These are phyloP conservation scores for Orychophragmus violaceus DNA, from an alignment of 345 rosid species.

Conservation along the genomic window DNA sequence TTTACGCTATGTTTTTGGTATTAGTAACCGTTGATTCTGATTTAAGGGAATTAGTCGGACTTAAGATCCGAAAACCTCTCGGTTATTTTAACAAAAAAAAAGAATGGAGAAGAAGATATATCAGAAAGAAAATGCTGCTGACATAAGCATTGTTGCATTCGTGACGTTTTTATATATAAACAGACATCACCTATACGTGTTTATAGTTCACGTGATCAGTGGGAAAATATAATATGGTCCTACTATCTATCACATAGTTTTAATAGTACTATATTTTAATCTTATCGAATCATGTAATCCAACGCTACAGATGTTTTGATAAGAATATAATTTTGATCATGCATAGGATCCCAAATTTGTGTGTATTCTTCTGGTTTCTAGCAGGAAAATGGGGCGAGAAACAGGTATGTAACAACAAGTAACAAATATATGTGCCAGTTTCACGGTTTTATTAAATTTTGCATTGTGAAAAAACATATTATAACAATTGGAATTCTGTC, in stretches of 20 bases:
- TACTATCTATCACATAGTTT: too few relatives aligned
- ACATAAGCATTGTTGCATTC: slow-evolving; percentile 25
- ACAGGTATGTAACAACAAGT: not conserved
- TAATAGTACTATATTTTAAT: too few relatives aligned
- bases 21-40: too few relatives aligned
- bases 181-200: not conserved
- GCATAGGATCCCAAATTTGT: not conserved
- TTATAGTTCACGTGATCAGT: slow-evolving; percentile 17
- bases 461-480: too few relatives aligned
- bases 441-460: too few relatives aligned
- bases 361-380: not conserved
- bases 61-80: too few relatives aligned
- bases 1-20: too few relatives aligned
- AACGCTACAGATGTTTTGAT: not conserved
- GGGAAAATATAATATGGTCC: not conserved
- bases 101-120: not conserved
- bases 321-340: too few relatives aligned
- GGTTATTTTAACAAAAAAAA: too few relatives aligned
- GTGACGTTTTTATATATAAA: slow-evolving; percentile 27
- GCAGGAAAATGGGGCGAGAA: not conserved
- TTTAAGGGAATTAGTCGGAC: too few relatives aligned
- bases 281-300: not conserved
- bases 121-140: not conserved
- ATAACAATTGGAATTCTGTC: too few relatives aligned
- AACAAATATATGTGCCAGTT: not conserved